Conservation (phyloP, 2,329 filamentous ascomycete species). For the Aquanectria penicillioides region DNA sequence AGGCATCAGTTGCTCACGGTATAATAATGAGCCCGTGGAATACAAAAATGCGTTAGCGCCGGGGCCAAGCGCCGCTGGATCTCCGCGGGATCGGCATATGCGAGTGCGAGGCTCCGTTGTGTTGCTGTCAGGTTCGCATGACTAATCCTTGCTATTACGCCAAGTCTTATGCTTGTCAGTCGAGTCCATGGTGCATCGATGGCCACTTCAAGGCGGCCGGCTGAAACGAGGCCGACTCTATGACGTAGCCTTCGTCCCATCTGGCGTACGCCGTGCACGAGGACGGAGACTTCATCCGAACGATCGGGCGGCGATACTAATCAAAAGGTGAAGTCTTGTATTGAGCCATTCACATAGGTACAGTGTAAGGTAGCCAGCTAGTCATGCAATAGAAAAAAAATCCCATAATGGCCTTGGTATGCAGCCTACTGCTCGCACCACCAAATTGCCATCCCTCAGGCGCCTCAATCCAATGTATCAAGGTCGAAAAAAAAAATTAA, state of each 20-base stretch:
- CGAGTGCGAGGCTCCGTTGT: constrained; percentile 30
- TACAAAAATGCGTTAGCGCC: constrained; percentile 37
- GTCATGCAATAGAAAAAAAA: constrained; percentile 34
- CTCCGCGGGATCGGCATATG: not conserved
- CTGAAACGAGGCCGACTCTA: no score
- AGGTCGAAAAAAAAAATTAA: constrained; percentile 21
- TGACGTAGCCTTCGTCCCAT: no score
- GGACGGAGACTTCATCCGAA: not conserved
- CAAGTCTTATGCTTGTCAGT: no score
- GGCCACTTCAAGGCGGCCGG: no score
- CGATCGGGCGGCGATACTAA: not conserved
- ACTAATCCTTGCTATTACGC: no score
- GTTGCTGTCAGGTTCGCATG: not conserved
- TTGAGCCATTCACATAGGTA: constrained; percentile 20
- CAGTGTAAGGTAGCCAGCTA: constrained; percentile 28
- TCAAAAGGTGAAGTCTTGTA: constrained; percentile 20
- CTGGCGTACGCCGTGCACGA: not conserved
- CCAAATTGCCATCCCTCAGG: constrained; percentile 31
- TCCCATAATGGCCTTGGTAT: constrained; percentile 26
- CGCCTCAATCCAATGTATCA: constrained; percentile 34
- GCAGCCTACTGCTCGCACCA: constrained; percentile 41
- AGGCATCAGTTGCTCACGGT: no score
- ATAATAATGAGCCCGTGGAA: constrained; percentile 22
- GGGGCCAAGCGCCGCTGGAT: not conserved
- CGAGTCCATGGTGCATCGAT: no score